Conservation (phyloP, 371 early-diverging fungal species). For the Actinomortierella ambigua region DNA sequence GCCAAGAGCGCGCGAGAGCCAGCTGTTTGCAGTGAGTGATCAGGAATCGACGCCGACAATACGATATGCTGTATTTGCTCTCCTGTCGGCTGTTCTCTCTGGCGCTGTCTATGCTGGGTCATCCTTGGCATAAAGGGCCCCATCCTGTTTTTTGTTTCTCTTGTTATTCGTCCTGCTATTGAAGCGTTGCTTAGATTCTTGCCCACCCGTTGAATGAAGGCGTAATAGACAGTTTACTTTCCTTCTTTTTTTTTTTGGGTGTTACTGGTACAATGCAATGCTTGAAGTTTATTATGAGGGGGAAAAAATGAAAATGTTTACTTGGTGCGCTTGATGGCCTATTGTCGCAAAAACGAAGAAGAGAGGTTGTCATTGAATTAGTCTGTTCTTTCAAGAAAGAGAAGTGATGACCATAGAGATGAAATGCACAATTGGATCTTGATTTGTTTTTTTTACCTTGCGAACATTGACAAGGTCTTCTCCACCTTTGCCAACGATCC, state of each 20-base stretch:
- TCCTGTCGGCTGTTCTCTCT: constrained; percentile 14
- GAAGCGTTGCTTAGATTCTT: background rate
- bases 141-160: constrained; percentile 1
- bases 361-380: background rate
- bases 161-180: background rate
- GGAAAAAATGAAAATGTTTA: no score
- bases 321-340: constrained; percentile 30
- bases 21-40: constrained; percentile 40
- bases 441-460: constrained; percentile 56
- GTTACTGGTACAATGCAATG: background rate
- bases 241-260: background rate
- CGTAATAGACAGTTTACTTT: constrained; percentile 6
- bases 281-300: no score
- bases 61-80: constrained; percentile 27
- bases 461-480: constrained; percentile 65
- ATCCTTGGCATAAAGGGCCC: constrained; percentile 7
- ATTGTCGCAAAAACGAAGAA: background rate
- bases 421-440: no score
- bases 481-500: constrained; percentile 64
- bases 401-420: no score
- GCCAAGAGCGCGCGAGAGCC: constrained; percentile 1
- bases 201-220: background rate
- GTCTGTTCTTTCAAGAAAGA: no score
- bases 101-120: constrained; percentile 28
- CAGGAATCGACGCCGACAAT: constrained; percentile 23